phyloP scores from a whole-genome alignment of 2,329 filamentous ascomycete genomes.

The Tolypocladium pustulatum region DNA sequence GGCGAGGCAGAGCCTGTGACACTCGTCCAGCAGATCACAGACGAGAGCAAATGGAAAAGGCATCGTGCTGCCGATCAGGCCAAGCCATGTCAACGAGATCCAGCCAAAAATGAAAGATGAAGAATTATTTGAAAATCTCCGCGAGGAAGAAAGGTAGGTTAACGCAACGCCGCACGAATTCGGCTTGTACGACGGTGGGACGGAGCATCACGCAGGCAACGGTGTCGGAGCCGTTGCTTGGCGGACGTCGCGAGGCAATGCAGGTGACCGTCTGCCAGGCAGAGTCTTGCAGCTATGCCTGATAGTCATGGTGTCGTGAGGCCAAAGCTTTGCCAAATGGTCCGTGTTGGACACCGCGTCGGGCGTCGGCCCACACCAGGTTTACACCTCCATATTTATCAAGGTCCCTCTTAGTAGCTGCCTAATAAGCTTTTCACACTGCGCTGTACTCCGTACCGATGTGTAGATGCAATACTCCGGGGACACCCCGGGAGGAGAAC shows the following conservation, averaged over 20 bases:
- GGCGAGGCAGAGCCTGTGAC: slow-evolving; percentile 37
- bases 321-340: not conserved
- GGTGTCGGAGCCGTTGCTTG: not conserved
- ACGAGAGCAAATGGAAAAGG: slow-evolving; percentile 58
- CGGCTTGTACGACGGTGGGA: not conserved
- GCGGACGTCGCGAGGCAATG: not conserved
- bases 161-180: not conserved
- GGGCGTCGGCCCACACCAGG: too few species aligned
- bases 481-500: too few species aligned
- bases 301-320: slow-evolving; percentile 3
- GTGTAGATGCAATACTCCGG: too few species aligned
- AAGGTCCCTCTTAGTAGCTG: too few species aligned
- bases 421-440: too few species aligned
- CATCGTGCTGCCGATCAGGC: slow-evolving; percentile 28
- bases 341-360: not conserved
- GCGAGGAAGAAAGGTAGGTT: not conserved
- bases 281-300: not conserved
- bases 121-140: too few species aligned
- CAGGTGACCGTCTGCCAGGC: not conserved
- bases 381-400: too few species aligned
- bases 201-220: not conserved
- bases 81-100: not conserved
- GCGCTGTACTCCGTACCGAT: too few species aligned
- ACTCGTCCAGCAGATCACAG: slow-evolving; percentile 61
- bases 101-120: not conserved